Percentiles rank a stretch among this genome's conserved stretches.
Evolutionary conservation across 495 filamentous ascomycete species (phyloP).

Genomic region (Xylaria scruposa): DNA sequence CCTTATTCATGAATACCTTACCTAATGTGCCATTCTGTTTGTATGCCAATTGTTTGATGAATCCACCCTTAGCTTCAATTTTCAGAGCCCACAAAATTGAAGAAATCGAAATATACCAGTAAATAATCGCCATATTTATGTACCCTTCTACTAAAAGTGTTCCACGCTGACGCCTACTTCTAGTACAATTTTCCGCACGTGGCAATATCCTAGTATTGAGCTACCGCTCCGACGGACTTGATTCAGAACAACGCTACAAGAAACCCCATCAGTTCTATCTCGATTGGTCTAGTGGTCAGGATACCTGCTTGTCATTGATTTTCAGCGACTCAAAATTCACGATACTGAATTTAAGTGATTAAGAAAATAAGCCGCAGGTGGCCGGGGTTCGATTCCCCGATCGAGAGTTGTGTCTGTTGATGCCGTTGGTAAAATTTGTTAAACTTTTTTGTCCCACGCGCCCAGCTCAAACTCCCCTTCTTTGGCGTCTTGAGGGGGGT

Average conservation of each 20-base stretch:
- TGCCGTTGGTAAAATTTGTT: neutral
- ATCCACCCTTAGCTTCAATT: neutral
- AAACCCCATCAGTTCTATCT: constrained; percentile 8
- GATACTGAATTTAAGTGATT: neutral
- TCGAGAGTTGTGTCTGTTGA: constrained; percentile 35
- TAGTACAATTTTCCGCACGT: neutral
- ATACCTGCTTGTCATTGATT: constrained; percentile 21
- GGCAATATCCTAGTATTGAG: neutral
- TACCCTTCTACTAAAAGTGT: neutral
- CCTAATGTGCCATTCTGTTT: neutral
- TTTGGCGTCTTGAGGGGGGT: neutral
- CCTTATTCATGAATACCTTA: neutral
- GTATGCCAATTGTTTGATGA: neutral
- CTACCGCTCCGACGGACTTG: neutral
- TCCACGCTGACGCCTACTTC: neutral
- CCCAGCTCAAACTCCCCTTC: neutral
- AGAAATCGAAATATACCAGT: neutral
- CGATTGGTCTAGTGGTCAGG: constrained; percentile 30
- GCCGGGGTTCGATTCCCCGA: constrained; percentile 53
- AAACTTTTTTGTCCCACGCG: neutral
- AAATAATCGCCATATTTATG: neutral
- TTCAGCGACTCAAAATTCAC: neutral
- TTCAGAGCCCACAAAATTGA: neutral
- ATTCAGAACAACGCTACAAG: neutral
- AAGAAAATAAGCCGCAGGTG: constrained; percentile 37